Conservation (phyloP, 2,329 filamentous ascomycete genomes). For the Zalaria obscura region DNA sequence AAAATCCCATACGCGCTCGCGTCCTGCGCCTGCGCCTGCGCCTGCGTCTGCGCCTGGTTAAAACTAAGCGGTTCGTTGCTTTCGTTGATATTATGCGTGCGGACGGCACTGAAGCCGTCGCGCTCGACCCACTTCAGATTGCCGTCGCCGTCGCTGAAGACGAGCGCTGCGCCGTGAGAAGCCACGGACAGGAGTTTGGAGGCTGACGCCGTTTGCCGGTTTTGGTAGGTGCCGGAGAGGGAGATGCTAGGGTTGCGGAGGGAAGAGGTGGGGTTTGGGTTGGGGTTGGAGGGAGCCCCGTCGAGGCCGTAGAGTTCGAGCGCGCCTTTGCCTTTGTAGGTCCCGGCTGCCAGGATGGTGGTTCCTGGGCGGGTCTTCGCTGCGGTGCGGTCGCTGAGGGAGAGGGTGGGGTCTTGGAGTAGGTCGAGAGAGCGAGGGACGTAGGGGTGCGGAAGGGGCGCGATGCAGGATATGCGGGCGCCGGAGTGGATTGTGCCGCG, state of each 20-base stretch:
- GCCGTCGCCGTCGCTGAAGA: slow-evolving; percentile 72
- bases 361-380: slow-evolving; percentile 42
- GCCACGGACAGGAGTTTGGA: slow-evolving; percentile 72
- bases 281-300: slow-evolving; percentile 16
- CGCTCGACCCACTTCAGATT: slow-evolving; percentile 83
- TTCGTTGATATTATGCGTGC: slow-evolving; percentile 44
- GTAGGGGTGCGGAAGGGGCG: slow-evolving; percentile 55
- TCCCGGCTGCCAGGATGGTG: slow-evolving; percentile 68
- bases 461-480: slow-evolving; percentile 59
- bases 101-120: slow-evolving; percentile 49
- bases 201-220: slow-evolving; percentile 67
- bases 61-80: slow-evolving; percentile 1
- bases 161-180: slow-evolving; percentile 68
- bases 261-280: slow-evolving; percentile 3
- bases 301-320: slow-evolving; percentile 67
- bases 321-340: slow-evolving; percentile 84
- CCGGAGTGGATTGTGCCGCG: slow-evolving; percentile 72
- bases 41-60: slow-evolving; percentile 3
- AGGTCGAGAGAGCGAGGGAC: slow-evolving; percentile 47
- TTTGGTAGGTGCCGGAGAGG: slow-evolving; percentile 38
- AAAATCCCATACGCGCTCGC: slow-evolving; percentile 12
- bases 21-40: slow-evolving; percentile 6
- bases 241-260: slow-evolving; percentile 5
- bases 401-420: slow-evolving; percentile 33
- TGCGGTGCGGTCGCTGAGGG: slow-evolving; percentile 37